These are phyloP conservation scores for Ganoderma sinense DNA, from an alignment of 1,284 basidiomycete genomes.

Conservation along the genomic window DNA sequence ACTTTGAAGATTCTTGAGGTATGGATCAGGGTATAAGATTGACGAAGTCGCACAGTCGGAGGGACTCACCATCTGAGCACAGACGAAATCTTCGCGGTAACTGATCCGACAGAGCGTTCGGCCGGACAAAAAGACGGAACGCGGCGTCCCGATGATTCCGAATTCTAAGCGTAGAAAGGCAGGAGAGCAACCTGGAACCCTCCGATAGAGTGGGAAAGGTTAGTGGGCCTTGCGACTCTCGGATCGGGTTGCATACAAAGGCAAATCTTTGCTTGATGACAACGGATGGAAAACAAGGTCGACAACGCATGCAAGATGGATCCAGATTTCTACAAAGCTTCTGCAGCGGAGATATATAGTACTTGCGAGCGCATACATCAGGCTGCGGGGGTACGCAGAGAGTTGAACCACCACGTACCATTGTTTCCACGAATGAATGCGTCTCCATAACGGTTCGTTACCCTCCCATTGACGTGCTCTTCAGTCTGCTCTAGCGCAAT, in stretches of 20 bases:
- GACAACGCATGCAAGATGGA: background rate
- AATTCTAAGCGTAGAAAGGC: too few relatives aligned
- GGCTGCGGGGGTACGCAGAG: background rate
- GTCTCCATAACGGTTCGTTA: conserved; percentile 92
- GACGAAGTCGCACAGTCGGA: too few relatives aligned
- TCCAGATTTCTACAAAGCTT: conserved; percentile 23
- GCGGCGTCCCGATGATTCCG: too few relatives aligned
- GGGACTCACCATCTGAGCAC: too few relatives aligned
- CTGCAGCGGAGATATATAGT: conserved; percentile 45
- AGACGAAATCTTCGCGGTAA: too few relatives aligned
- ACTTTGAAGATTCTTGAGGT: too few relatives aligned
- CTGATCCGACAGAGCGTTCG: too few relatives aligned
- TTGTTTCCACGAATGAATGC: conserved; percentile 98
- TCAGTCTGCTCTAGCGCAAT: conserved; percentile 97
- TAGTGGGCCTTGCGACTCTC: too few relatives aligned
- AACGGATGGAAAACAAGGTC: background rate
- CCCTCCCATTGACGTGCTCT: conserved; percentile 88
- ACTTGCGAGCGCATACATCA: conserved; percentile 30
- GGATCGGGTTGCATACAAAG: background rate
- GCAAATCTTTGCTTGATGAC: background rate
- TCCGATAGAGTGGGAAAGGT: too few relatives aligned
- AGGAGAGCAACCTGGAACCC: too few relatives aligned
- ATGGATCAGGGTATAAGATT: too few relatives aligned
- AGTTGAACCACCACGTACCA: conserved; percentile 62
- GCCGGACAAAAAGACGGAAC: too few relatives aligned